phyloP scores from a whole-genome alignment of 352 stramenopile species.

The Thalassiosira hispida region DNA sequence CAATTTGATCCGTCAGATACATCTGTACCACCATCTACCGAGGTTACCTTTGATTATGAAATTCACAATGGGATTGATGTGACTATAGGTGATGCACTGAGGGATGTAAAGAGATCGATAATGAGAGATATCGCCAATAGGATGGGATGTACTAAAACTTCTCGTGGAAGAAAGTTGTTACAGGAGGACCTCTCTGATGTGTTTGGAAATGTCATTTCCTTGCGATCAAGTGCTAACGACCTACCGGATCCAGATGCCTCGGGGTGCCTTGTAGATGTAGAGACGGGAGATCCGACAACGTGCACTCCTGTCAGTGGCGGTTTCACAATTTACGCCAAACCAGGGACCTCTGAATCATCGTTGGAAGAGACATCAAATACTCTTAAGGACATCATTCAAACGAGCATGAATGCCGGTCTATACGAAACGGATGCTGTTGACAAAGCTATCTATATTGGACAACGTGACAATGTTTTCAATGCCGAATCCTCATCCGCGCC shows the following conservation, averaged over 20 bases:
- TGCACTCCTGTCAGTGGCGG: constrained; percentile 43
- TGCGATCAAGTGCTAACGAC: constrained; percentile 32
- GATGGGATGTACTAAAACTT: constrained; percentile 36
- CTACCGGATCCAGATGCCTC: constrained; percentile 36
- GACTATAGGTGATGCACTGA: constrained; percentile 38
- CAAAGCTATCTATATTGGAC: constrained; percentile 48
- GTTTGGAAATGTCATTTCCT: constrained; percentile 33
- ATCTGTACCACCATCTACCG: constrained; percentile 12
- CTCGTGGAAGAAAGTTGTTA: constrained; percentile 12
- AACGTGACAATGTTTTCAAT: constrained; percentile 31
- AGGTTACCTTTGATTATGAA: constrained; percentile 57
- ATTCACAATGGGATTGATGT: constrained; percentile 46
- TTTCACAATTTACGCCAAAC: constrained; percentile 40
- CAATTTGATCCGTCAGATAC: constrained; percentile 14
- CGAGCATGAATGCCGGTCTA: constrained; percentile 31
- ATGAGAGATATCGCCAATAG: constrained; percentile 42
- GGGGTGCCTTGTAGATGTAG: constrained; percentile 43
- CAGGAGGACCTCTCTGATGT: too few species aligned
- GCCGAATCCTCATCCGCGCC: not conserved
- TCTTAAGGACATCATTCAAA: constrained; percentile 29
- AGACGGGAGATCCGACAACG: constrained; percentile 24
- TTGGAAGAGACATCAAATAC: constrained; percentile 22
- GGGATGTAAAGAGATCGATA: constrained; percentile 49
- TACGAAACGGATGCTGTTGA: constrained; percentile 34
- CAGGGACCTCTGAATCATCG: constrained; percentile 20